These are phyloP conservation scores for Oryza nivara DNA, from an alignment of 176 grass and related monocot species.

Conservation along the genomic window DNA sequence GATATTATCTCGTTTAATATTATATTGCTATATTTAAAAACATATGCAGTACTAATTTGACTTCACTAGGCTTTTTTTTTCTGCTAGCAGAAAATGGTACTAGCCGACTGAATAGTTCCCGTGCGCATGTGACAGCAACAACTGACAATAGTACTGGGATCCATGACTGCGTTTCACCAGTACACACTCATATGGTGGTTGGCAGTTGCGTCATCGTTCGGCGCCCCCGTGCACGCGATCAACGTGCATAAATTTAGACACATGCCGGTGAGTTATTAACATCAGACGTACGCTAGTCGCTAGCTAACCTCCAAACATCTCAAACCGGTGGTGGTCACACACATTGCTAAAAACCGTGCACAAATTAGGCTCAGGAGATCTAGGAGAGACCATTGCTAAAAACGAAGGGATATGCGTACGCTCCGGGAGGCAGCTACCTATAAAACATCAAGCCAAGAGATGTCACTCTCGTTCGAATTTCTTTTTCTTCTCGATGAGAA, in stretches of 20 bases:
- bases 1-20: no score
- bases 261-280: background rate
- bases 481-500: background rate
- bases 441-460: background rate
- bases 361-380: background rate
- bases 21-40: no score
- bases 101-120: background rate
- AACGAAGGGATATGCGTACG: background rate
- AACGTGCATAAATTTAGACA: conserved; percentile 2
- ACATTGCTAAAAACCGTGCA: background rate
- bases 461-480: background rate
- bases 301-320: background rate
- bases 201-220: background rate
- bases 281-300: background rate
- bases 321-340: background rate
- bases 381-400: background rate
- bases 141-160: background rate
- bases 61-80: no score
- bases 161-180: background rate
- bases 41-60: no score
- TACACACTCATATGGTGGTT: background rate
- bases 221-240: background rate
- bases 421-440: background rate
- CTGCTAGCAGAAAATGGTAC: background rate
- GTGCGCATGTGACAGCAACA: background rate